Conservation (phyloP, 768 basidiomycete genomes). For the Pholiota microspora region DNA sequence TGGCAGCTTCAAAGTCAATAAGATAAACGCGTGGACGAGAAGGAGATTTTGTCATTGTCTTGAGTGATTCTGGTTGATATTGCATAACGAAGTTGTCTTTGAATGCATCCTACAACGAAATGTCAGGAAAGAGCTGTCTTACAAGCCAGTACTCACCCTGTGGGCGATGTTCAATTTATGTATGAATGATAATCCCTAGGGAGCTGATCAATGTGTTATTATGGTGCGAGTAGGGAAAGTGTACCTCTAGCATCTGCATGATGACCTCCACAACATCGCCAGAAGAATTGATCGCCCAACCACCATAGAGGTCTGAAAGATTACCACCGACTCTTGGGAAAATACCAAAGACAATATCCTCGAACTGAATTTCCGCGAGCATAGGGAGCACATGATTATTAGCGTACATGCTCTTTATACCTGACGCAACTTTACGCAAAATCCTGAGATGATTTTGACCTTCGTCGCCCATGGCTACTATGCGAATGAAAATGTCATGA, state of each 20-base stretch:
- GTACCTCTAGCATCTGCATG: slow-evolving; percentile 28
- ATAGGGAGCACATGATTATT: slow-evolving; percentile 28
- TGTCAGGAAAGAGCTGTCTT: neutral
- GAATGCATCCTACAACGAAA: slow-evolving; percentile 24
- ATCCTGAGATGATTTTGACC: slow-evolving; percentile 23
- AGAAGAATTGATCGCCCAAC: slow-evolving; percentile 27
- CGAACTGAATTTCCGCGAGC: slow-evolving; percentile 22
- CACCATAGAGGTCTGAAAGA: slow-evolving; percentile 9
- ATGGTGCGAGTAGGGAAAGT: neutral
- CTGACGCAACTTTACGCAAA: slow-evolving; percentile 18
- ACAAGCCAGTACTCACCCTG: slow-evolving; percentile 17
- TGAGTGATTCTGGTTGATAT: slow-evolving; percentile 28
- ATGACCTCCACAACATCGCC: slow-evolving; percentile 29
- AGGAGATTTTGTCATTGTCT: slow-evolving; percentile 4
- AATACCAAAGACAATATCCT: slow-evolving; percentile 26
- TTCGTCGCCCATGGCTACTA: slow-evolving; percentile 15
- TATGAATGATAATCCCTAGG: slow-evolving; percentile 22
- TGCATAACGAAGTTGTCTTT: slow-evolving; percentile 29
- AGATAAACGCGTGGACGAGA: slow-evolving; percentile 28
- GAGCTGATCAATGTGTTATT: neutral
- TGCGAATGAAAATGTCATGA: slow-evolving; percentile 16
- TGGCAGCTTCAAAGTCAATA: slow-evolving; percentile 29
- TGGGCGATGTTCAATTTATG: slow-evolving; percentile 23
- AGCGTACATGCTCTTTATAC: slow-evolving; percentile 8
- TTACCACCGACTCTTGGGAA: slow-evolving; percentile 22